A percentile compares a stretch with the other conserved stretches of the same genome.
Conservation (phyloP, 495 filamentous ascomycete species). For the Aspergillus nanangensis region DNA sequence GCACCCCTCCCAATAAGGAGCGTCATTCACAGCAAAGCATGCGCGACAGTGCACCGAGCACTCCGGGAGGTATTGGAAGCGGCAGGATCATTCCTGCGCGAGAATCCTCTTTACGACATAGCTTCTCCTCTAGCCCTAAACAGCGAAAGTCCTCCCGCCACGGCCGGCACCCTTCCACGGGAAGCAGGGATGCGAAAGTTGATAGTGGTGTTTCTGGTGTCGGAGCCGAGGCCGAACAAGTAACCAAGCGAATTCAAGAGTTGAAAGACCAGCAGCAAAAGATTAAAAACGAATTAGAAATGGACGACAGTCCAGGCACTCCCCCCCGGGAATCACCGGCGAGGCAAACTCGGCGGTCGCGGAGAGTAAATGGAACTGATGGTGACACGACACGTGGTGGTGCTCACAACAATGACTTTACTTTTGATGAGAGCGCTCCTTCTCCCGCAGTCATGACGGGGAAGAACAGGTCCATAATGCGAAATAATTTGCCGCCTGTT, state of each 20-base stretch:
- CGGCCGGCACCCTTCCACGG: conserved; percentile 36
- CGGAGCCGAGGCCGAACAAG: conserved; percentile 38
- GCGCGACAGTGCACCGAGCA: conserved; percentile 24
- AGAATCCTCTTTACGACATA: conserved; percentile 65
- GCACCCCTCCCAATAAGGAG: conserved; percentile 25
- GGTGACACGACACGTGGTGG: neutral
- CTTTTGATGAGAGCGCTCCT: conserved; percentile 61
- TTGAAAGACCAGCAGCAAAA: conserved; percentile 48
- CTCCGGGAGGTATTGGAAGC: conserved; percentile 42
- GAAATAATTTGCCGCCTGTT: conserved; percentile 39
- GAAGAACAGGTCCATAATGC: conserved; percentile 45
- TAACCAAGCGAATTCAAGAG: conserved; percentile 46
- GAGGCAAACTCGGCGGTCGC: conserved; percentile 21
- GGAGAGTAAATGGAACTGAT: conserved; percentile 21
- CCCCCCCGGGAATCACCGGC: conserved; percentile 24
- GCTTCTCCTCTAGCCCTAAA: conserved; percentile 32
- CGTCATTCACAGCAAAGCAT: conserved; percentile 20
- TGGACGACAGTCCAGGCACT: conserved; percentile 28
- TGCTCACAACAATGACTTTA: neutral
- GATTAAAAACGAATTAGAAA: conserved; percentile 37
- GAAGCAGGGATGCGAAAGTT: conserved; percentile 29
- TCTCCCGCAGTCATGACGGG: conserved; percentile 59
- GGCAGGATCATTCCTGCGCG: conserved; percentile 57
- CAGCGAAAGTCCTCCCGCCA: conserved; percentile 32
- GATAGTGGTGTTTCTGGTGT: conserved; percentile 30